Base-by-base conservation (phyloP, 139 green algal genomes). In the Pseudopediastrum boryanum region DNA sequence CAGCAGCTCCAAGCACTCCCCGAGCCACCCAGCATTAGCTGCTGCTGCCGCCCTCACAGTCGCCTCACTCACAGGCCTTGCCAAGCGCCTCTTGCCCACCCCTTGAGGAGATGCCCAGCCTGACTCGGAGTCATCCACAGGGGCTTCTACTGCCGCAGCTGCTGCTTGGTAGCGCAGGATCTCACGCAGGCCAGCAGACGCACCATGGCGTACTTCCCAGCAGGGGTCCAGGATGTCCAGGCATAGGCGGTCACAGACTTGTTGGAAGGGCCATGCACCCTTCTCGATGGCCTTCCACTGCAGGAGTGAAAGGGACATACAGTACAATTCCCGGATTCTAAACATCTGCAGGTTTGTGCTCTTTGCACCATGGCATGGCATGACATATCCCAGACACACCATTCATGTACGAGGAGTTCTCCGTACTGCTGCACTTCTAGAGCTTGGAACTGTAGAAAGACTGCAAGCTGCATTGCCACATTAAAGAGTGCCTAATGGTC, bases 121-220 rank as follows among this genome's bases (percentile, higher is more conserved):
- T 0, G 80, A 84, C 12, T 36, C 63, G 9, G 76, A 71, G 31
- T 85, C 73, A 0, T 54, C 58, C 58, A 90, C 23, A 23, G 77
- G 78, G 19, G 84, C 85, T 70, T 85, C 69, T 50, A 91, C 82
- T 10, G 72, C 88, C 27, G 82, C 82, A 16, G 62, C 78, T 23
- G 46, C 78, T 5, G 90, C 91, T 1, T 97, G 92, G 9, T 41
- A 73, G 33, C 85, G 52, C 70, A 98, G 85, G 90, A 79, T 71
- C 85, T 98, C 94, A 2, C 95, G 73, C 58, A 98, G 80, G 2
- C 83, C 95, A 42, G 96, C 52, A 3, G 93, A 94, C 0, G 93
- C 93, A 3, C 95, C 95, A 75, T 98, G 95, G 12, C 95, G 89
- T 25, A 90, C 83, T 78, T 95, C 86, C 94, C 93, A 97, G 19